These are phyloP conservation scores for Globisporangium recalcitrans DNA, from an alignment of 352 stramenopile genomes.

Conservation along the genomic window DNA sequence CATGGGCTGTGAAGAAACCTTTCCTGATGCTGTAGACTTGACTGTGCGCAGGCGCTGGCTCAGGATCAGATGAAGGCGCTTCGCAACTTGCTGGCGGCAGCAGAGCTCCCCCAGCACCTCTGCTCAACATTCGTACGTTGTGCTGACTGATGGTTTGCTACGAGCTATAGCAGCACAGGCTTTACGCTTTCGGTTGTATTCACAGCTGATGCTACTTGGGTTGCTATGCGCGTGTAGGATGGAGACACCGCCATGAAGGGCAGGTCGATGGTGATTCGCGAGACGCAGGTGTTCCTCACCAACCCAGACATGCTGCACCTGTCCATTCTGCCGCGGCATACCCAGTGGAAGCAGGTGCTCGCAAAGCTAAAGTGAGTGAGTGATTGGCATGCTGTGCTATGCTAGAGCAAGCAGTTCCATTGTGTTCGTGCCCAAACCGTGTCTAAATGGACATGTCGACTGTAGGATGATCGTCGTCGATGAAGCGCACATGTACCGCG, in stretches of 20 bases:
- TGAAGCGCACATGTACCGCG: conserved; percentile 94
- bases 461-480: conserved; percentile 70
- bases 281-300: conserved; percentile 95
- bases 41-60: conserved; percentile 76
- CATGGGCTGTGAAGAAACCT: neutral
- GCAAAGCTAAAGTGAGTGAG: conserved; percentile 75
- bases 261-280: conserved; percentile 74
- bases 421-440: neutral
- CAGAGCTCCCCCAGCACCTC: conserved; percentile 39
- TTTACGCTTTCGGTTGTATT: neutral
- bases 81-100: conserved; percentile 55
- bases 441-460: neutral
- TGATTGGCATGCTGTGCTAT: neutral
- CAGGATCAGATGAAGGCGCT: conserved; percentile 96
- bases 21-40: neutral
- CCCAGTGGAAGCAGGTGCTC: conserved; percentile 87
- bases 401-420: neutral
- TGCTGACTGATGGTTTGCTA: neutral
- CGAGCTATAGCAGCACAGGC: neutral
- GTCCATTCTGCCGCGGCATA: conserved; percentile 92
- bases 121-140: conserved; percentile 68
- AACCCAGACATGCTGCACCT: conserved; percentile 99
- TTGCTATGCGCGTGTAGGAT: conserved; percentile 49
- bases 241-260: conserved; percentile 92
- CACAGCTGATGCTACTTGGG: conserved; percentile 1